A percentile compares a stretch with the other conserved stretches of the same genome.
Evolutionary conservation across 306 rosid species (phyloP).

Genomic region (Luffa aegyptiaca): DNA sequence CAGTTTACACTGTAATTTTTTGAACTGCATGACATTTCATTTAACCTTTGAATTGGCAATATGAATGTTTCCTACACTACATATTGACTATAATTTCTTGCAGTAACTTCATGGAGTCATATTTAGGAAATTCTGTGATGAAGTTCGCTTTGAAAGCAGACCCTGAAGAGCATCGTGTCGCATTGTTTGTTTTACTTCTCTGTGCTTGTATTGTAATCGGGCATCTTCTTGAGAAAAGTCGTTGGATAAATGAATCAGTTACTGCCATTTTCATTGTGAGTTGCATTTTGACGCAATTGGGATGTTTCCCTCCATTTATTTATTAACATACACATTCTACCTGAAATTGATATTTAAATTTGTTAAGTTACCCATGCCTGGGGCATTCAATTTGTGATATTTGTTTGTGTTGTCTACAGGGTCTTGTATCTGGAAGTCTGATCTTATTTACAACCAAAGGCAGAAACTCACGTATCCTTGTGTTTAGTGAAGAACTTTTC

Average conservation of each 20-base stretch:
- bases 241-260: constrained; percentile 50
- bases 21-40: not conserved
- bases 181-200: constrained; percentile 49
- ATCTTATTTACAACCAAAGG: constrained; percentile 37
- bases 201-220: constrained; percentile 42
- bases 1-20: not conserved
- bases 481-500: constrained; percentile 45
- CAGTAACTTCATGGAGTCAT: constrained; percentile 11
- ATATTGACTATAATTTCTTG: not conserved
- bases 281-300: not conserved
- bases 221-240: constrained; percentile 45
- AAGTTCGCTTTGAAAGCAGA: constrained; percentile 6
- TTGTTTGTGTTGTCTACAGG: constrained; percentile 30
- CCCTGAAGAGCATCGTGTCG: constrained; percentile 16
- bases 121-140: constrained; percentile 1
- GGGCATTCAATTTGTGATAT: not conserved
- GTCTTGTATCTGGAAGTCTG: constrained; percentile 36
- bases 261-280: constrained; percentile 53
- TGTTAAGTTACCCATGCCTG: not conserved
- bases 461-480: constrained; percentile 38
- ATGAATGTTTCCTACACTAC: constrained; percentile 7
- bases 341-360: not conserved
- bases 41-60: not conserved
- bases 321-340: not conserved
- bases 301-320: not conserved